A percentile compares a stretch with the other conserved stretches of the same genome.
Conservation (phyloP, 148 eudicot genomes). For the Vaccinium darrowii region DNA sequence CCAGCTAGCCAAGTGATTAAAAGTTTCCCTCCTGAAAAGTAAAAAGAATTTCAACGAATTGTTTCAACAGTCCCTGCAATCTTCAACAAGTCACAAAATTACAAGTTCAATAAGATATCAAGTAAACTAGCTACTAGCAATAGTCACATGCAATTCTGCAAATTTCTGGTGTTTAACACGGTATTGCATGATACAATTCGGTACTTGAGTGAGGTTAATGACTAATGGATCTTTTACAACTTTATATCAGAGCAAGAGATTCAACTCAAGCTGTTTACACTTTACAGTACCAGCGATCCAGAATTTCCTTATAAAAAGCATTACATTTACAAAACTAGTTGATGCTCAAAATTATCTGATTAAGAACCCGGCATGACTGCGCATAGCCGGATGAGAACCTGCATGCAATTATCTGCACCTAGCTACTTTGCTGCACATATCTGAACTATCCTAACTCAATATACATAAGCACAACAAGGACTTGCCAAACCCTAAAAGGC, state of each 20-base stretch:
- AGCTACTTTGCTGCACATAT: background rate
- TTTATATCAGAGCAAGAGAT: background rate
- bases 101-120: background rate
- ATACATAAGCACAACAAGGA: background rate
- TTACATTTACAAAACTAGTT: background rate
- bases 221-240: background rate
- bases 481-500: background rate
- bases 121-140: background rate
- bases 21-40: slow-evolving; percentile 51
- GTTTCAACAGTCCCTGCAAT: background rate
- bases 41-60: background rate
- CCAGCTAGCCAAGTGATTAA: slow-evolving; percentile 57
- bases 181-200: background rate
- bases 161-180: background rate
- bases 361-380: background rate
- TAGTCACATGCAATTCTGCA: background rate
- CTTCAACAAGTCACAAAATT: background rate
- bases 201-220: background rate
- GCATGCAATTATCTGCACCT: background rate
- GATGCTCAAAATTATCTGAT: background rate
- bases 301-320: background rate
- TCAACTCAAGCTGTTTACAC: background rate
- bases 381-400: background rate
- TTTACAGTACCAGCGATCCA: background rate
- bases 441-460: background rate